Base-by-base conservation (phyloP, 345 rosid species). In the Syzygium grande region DNA sequence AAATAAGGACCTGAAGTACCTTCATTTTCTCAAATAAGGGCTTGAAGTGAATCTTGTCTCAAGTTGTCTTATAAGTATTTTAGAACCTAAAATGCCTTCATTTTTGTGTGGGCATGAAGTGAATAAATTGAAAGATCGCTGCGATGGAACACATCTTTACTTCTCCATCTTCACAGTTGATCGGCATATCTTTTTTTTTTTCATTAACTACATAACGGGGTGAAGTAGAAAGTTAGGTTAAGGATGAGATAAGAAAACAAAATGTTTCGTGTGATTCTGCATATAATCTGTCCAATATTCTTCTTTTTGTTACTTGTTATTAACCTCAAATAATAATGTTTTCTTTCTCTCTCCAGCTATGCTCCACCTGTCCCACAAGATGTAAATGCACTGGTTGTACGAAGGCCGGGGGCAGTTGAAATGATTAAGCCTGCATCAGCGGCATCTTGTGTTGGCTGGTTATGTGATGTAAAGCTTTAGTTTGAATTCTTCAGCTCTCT, bases 381-480 rank as follows among this genome's bases (percentile, higher is more conserved):
- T 27, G 23, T 27, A 73, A 52, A 78, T 27, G 68, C 89, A 94
- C 90, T 91, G 91, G 78, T 30, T 58, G 52, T 52, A 49, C 65
- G 85, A 27, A 78, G 53, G 88, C 61, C 92, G 29, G 89, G 85
- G 93, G 79, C 91, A 90, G 95, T 92, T 93, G 91, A 85, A 84
- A 89, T 61, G n/a, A 89, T 94, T 87, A 89, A 78, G 61, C 83
- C 49, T 73, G 83, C 83, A n/a, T 38, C 21, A 5, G 86, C 30
- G 12, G 59, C 17, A n/a, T 41, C 30, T 85, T 84, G 46, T n/a
- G 91, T 52, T 86, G 90, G 38, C 41, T 15, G 25, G 63, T 52
- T 30, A 19, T 7, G 59, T 53, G 13, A 13, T n/a, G 54, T n/a
- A 30, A 16, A 43, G 38, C 85, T n/a, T 17, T 51, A 2, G 49